A percentile compares a stretch with the other conserved stretches of the same genome.
phyloP scores from a whole-genome alignment of 2,329 filamentous ascomycete genomes.

The Neoascochyta sp. region DNA sequence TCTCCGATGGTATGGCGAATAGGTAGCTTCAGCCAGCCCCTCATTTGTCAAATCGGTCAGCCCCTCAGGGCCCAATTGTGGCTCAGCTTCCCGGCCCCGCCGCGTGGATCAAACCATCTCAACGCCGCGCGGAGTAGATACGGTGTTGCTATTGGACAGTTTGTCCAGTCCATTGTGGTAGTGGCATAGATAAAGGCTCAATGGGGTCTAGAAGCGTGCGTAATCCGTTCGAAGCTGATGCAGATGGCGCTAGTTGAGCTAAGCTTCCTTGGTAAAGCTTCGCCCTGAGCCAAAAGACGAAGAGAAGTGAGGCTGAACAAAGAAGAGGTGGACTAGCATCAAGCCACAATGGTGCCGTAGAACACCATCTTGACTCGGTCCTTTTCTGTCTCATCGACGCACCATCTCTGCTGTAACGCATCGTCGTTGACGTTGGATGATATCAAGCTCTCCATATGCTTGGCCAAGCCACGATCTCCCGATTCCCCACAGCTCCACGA shows the following conservation, averaged over 20 bases:
- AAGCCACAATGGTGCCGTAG: too few relatives aligned
- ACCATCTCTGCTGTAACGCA: too few relatives aligned
- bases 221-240: constrained; percentile 19
- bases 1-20: constrained; percentile 6
- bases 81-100: constrained; percentile 11
- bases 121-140: constrained; percentile 11
- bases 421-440: too few relatives aligned
- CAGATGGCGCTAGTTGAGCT: constrained; percentile 4
- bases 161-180: too few relatives aligned
- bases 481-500: constrained; percentile 8
- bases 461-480: constrained; percentile 14
- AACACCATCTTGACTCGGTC: too few relatives aligned
- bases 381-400: too few relatives aligned
- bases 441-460: constrained; percentile 10
- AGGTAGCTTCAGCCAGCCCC: constrained; percentile 12
- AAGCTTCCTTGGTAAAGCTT: constrained; percentile 35
- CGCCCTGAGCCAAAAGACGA: too few relatives aligned
- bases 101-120: constrained; percentile 4
- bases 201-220: constrained; percentile 24
- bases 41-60: constrained; percentile 17
- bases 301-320: too few relatives aligned
- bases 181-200: constrained; percentile 11
- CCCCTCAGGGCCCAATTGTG: constrained; percentile 20
- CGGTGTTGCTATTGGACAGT: constrained; percentile 13
- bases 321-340: too few relatives aligned